phyloP scores from a whole-genome alignment of 2,329 filamentous ascomycete genomes.

The Penicillium sp. region DNA sequence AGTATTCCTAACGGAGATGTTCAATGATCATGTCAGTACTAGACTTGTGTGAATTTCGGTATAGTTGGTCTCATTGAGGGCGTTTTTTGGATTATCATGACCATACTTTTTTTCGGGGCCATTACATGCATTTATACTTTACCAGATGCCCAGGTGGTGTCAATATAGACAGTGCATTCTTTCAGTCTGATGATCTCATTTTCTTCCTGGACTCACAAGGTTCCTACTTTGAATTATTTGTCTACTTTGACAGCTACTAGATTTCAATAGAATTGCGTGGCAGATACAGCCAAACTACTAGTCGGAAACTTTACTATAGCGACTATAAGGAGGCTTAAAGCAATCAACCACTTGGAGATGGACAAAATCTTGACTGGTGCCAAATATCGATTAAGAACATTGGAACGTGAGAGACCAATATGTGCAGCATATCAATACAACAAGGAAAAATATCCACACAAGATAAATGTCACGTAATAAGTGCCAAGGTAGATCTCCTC shows the following conservation, averaged over 20 bases:
- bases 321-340: not conserved
- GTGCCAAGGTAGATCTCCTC: not conserved
- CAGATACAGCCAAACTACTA: no score
- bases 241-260: no score
- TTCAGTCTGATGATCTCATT: not conserved
- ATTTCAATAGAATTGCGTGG: no score
- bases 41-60: not conserved
- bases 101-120: not conserved
- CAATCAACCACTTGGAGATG: not conserved
- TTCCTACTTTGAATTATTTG: not conserved
- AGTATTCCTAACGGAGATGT: constrained; percentile 24
- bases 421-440: not conserved
- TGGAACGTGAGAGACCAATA: not conserved
- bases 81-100: not conserved
- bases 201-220: no score
- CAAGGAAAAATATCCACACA: not conserved
- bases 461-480: not conserved
- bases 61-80: not conserved
- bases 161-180: not conserved
- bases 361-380: not conserved
- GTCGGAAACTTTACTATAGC: no score
- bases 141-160: not conserved
- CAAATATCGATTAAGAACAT: not conserved
- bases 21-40: not conserved
- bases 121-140: not conserved